Base-by-base conservation (phyloP, 2,329 filamentous ascomycete species). In the Alternaria alternata region DNA sequence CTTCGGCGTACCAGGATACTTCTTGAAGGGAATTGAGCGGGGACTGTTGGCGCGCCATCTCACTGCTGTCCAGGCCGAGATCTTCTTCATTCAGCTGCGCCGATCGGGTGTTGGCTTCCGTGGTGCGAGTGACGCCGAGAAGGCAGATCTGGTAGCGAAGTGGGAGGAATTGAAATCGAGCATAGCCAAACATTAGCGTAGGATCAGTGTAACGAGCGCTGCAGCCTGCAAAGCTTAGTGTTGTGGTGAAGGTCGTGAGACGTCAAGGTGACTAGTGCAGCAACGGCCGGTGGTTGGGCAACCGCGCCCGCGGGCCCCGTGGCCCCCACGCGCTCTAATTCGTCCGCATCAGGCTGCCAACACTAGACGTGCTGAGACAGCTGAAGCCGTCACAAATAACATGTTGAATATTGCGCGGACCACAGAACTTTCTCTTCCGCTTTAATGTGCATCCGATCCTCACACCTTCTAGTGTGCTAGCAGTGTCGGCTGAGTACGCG, bases 1-100 rank as follows among this genome's bases (percentile, higher is more conserved):
- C 8, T 65, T 59, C 22, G 62, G 57, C 6, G 12, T 67, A 6
- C 62, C 60, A 5, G 60, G 64, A 5, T 65, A 67, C 11, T 61
- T 59, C 5, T 24, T 67, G 28, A 65, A 67, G 9, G 62, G 57
- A 1, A 28, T 67, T 5, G 62, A 65, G 26, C 43, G 52, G 16
- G 60, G 52, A 2, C 47, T 67, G 3, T 46, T 55, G 12, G 48
- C 48, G 3, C 38, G 57, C 7, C 63, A 60, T 14, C 53, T 65
- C 9, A 67, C 63, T 6, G 43, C 57, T 2, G 49, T 67, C 7
- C 63, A 67, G 9, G 63, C 57, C 3, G 64, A 67, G 32, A 43
- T 65, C 9, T 59, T 57, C 32, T 48, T 67, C 4, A 60, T 67
- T 3, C 51, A 58, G 3, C 20, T 67, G n/a, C 57, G 64, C 4